Evolutionary conservation across 176 grass and related monocot species (phyloP), one percentile per base, ranked within the genome.

Genomic region (Oryza glumipatula): DNA sequence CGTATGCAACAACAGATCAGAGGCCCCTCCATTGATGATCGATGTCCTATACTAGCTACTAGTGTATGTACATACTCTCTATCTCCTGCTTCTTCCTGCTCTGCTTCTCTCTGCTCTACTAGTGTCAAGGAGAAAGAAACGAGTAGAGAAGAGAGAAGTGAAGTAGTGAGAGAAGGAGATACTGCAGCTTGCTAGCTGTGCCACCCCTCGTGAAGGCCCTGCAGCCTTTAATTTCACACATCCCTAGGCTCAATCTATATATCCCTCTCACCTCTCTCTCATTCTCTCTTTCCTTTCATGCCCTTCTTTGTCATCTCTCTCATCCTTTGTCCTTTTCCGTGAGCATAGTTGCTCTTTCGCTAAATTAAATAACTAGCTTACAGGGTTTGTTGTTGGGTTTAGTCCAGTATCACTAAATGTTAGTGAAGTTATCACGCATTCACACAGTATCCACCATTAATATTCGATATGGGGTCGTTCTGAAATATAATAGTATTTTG

Each of bases 161-260:
- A 73, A 32, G 30, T 32, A 32, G 30, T 3, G 30, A 32, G 46
- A 47, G 67, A 81, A 46, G 64, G 51, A 87, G 67, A 81, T 88
- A 71, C 77, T 78, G 88, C 81, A 91, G 76, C 56, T 61, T 22
- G 56, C 56, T n/a, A 82, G 72, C 73, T 77, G 80, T 77, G 85
- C 45, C 78, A 54, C 67, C 60, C 71, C 90, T 95, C 92, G 95
- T 95, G 93, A 95, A 92, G 72, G 17, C 80, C 64, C 76, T 87
- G 84, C 93, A 92, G 87, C 65, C 95, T 98, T 93, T 93, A 84
- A 80, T 98, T 91, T 93, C 86, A 80, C 89, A 87, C 87, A 91
- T 95, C 89, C 88, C 92, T 74, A 98, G 84, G 86, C 65, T 24
- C 58, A n/a, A 23, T 63, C 58, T 44, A 9, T 63, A 63, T 58